These are phyloP conservation scores for Astrothelium subdiscretum DNA, from an alignment of 495 filamentous ascomycete genomes.

Conservation along the genomic window DNA sequence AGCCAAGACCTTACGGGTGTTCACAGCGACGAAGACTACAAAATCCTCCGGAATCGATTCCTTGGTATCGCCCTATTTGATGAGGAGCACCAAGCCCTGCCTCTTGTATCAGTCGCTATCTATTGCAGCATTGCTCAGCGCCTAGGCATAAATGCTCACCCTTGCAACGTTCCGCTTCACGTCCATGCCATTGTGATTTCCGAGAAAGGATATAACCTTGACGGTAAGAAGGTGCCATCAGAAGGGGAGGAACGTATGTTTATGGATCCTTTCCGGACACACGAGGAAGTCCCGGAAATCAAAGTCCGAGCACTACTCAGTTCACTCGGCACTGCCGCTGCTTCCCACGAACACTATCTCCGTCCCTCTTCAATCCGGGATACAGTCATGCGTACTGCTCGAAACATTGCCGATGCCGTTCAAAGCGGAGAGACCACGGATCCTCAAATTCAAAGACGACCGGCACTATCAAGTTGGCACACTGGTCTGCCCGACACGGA, in stretches of 20 bases:
- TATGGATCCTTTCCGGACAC: slow-evolving; percentile 69
- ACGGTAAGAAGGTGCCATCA: background rate
- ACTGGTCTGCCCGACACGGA: slow-evolving; percentile 39
- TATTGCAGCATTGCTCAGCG: slow-evolving; percentile 56
- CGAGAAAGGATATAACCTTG: background rate
- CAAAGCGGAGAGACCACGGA: slow-evolving; percentile 25
- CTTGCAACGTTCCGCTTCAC: slow-evolving; percentile 68
- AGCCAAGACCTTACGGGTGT: slow-evolving; percentile 58
- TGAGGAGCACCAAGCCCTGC: slow-evolving; percentile 56
- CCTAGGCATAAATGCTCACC: slow-evolving; percentile 57
- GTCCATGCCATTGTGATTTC: slow-evolving; percentile 55
- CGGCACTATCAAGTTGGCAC: background rate
- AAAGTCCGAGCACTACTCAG: slow-evolving; percentile 49
- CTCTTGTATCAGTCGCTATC: slow-evolving; percentile 64
- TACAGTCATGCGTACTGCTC: slow-evolving; percentile 63
- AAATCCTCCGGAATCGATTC: slow-evolving; percentile 72
- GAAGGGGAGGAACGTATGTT: slow-evolving; percentile 49
- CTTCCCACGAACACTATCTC: slow-evolving; percentile 46
- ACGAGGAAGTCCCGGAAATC: slow-evolving; percentile 48
- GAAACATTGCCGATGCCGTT: slow-evolving; percentile 63
- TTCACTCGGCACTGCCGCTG: slow-evolving; percentile 46
- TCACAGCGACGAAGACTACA: slow-evolving; percentile 49
- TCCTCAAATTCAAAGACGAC: slow-evolving; percentile 13
- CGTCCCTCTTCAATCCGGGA: slow-evolving; percentile 46
- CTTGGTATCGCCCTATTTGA: slow-evolving; percentile 58